Evolutionary conservation across 768 basidiomycete genomes (phyloP), one percentile per base, ranked within the genome.

Genomic region (Dioszegia hungarica): DNA sequence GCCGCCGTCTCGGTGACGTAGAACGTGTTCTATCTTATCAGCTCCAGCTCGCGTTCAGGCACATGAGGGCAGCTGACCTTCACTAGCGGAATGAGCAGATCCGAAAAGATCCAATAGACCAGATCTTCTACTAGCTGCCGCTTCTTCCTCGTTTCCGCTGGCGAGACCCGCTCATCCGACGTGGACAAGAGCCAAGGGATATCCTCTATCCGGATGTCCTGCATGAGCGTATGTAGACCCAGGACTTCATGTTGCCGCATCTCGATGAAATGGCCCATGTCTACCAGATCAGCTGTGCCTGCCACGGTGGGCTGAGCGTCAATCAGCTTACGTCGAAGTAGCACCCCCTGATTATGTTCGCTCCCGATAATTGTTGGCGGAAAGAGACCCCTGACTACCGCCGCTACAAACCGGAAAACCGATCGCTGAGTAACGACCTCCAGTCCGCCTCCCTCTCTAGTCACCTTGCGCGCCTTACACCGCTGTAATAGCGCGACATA

Each of bases 91-190:
- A 88, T 74, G 6, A 98, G 75, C 72, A 93, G 91, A 0, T 84
- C 86, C 67, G 92, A 88, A 56, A 95, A 89, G 63, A 90, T 86
- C 95, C 95, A 99, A 70, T 85, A 88, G n/a, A 97, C 55, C 67
- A 94, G 90, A 48, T 97, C 90, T 70, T 89, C 85, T 0, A 92
- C 67, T 14, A 98, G 75, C 68, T 90, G 85, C n/a, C 83, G 80
- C 17, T 90, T 82, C 73, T 90, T 95, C 29, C 83, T 63, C 1
- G 83, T 77, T 65, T 97, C 92, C 0, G 83, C 82, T 2, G 83
- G 82, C 6, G 83, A 78, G 2, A 71, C 64, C 59, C 86, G 81
- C 17, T 34, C 53, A 22, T 33, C 54, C 41, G 31, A 73, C 19
- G 47, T 29, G 33, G 45, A 40, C 0, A 11, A 11, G 12, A 90